Evolutionary conservation across 164 flowering plant genomes (phyloP).

Genomic region (Chimonanthus praecox): DNA sequence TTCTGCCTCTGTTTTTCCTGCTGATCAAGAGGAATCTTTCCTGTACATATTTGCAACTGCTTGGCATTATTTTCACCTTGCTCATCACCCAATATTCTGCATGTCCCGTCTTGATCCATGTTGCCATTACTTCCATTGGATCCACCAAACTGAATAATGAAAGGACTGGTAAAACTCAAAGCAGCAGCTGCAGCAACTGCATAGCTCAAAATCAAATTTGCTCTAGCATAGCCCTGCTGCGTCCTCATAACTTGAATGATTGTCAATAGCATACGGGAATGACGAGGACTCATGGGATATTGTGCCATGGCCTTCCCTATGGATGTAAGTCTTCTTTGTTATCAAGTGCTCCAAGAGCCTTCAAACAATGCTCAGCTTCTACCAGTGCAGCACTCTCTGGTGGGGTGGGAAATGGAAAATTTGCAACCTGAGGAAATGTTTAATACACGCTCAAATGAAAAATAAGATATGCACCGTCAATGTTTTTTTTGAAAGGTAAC

Average conservation of each 20-base stretch:
- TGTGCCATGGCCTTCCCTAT: conserved; percentile 87
- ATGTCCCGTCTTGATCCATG: conserved; percentile 14
- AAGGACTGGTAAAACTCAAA: conserved; percentile 78
- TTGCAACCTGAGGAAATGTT: conserved; percentile 47
- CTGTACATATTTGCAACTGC: conserved; percentile 1
- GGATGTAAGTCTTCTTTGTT: conserved; percentile 49
- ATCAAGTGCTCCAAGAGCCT: conserved; percentile 83
- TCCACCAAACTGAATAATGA: conserved; percentile 48
- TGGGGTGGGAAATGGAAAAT: conserved; percentile 96
- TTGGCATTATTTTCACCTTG: background rate
- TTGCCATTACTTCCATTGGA: conserved; percentile 23
- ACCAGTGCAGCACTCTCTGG: conserved; percentile 55
- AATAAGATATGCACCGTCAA: background rate
- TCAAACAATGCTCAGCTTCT: conserved; percentile 80
- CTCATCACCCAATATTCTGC: conserved; percentile 9
- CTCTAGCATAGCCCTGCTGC: conserved; percentile 32
- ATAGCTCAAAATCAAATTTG: conserved; percentile 71
- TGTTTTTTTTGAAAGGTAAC: no score
- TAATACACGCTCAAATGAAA: conserved; percentile 2
- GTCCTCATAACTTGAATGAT: conserved; percentile 60
- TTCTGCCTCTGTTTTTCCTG: conserved; percentile 50
- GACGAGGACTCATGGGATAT: conserved; percentile 96
- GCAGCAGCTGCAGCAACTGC: conserved; percentile 87
- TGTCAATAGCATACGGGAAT: conserved; percentile 92
- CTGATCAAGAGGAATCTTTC: conserved; percentile 15